These are phyloP conservation scores for Bipolaris zeicola DNA, from an alignment of 2,329 filamentous ascomycete genomes.

Conservation along the genomic window DNA sequence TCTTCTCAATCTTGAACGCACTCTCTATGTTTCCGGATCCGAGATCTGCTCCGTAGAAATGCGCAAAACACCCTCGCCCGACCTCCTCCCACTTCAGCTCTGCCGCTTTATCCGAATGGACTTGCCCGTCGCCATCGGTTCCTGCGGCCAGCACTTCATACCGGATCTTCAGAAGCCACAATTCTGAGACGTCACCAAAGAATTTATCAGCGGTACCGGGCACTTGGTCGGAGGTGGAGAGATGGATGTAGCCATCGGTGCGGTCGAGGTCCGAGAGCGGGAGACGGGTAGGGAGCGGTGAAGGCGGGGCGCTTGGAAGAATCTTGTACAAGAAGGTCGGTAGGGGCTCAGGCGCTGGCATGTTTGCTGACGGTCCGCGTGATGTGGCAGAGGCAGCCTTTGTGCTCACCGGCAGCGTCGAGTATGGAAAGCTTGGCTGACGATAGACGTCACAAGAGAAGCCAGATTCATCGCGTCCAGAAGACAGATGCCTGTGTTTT, in stretches of 20 bases:
- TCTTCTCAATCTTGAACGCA: constrained; percentile 54
- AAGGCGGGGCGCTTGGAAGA: constrained; percentile 58
- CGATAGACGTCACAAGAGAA: constrained; percentile 2
- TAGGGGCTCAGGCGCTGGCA: constrained; percentile 41
- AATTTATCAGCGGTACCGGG: constrained; percentile 43
- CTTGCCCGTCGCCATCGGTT: constrained; percentile 34
- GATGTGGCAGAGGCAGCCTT: not conserved
- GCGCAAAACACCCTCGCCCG: constrained; percentile 58
- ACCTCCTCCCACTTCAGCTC: constrained; percentile 61
- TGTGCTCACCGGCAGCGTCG: constrained; percentile 1
- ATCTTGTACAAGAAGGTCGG: constrained; percentile 64
- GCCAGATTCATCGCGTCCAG: not conserved
- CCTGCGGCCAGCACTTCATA: constrained; percentile 50
- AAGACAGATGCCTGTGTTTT: not conserved
- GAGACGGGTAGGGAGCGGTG: constrained; percentile 60
- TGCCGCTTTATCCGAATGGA: constrained; percentile 28
- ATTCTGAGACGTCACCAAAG: constrained; percentile 40
- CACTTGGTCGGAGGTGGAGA: constrained; percentile 62
- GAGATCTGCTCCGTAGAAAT: constrained; percentile 63
- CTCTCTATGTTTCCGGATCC: constrained; percentile 59
- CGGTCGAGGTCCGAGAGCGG: constrained; percentile 65
- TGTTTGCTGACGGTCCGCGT: constrained; percentile 15
- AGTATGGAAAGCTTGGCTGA: constrained; percentile 2
- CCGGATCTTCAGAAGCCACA: constrained; percentile 62
- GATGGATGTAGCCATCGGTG: constrained; percentile 66